Percentiles rank a stretch among this genome's conserved stretches.
Evolutionary conservation across 2,329 filamentous ascomycete species (phyloP).

Genomic region (Byssochlamys sp.): DNA sequence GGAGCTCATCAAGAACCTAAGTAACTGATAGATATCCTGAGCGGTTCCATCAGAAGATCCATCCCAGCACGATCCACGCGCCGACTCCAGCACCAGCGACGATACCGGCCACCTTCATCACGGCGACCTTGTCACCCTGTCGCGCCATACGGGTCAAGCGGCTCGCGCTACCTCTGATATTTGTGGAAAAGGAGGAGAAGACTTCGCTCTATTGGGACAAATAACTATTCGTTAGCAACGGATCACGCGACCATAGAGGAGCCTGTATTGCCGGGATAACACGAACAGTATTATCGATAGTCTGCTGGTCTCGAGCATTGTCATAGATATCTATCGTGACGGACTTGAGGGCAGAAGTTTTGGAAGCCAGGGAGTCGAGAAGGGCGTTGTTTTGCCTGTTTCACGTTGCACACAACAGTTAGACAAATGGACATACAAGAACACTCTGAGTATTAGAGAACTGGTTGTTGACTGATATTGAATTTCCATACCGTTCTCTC

Average conservation of each 20-base stretch:
- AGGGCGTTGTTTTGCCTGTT: conserved; percentile 82
- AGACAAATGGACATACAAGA: not conserved
- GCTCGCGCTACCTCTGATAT: conserved; percentile 71
- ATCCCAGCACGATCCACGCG: conserved; percentile 62
- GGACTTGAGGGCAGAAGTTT: conserved; percentile 82
- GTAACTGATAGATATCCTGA: not conserved
- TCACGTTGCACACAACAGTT: conserved; percentile 3
- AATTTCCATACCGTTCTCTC: conserved; percentile 52
- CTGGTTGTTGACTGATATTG: not conserved
- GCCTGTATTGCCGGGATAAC: conserved; percentile 1
- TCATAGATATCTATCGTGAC: conserved; percentile 98
- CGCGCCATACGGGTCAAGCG: conserved; percentile 83
- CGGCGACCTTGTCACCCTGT: conserved; percentile 79
- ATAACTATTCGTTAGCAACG: not conserved
- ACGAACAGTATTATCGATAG: conserved; percentile 77
- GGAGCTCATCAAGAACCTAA: not conserved
- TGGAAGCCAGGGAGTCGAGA: conserved; percentile 78
- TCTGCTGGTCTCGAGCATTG: conserved; percentile 75
- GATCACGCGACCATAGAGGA: not conserved
- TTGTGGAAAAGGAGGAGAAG: conserved; percentile 76
- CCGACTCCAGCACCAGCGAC: conserved; percentile 63
- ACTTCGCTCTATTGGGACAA: conserved; percentile 61
- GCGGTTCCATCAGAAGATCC: conserved; percentile 42
- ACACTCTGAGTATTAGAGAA: conserved; percentile 1
- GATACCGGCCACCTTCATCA: conserved; percentile 80